Conservation (phyloP, 345 rosid species). For the Brassica cretica region DNA sequence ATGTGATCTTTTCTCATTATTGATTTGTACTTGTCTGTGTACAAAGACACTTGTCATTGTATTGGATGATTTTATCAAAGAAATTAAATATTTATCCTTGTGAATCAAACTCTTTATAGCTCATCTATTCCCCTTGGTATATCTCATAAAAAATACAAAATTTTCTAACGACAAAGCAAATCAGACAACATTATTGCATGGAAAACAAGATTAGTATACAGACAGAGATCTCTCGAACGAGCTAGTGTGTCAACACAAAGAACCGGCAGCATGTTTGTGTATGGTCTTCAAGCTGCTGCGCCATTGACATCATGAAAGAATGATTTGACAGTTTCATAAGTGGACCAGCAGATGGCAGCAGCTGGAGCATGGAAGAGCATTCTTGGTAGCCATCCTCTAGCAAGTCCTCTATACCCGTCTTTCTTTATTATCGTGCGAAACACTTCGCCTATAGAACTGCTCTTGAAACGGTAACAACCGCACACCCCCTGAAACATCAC, state of each 20-base stretch:
- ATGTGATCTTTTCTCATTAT: not conserved
- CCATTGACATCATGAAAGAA: not conserved
- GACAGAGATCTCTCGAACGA: not conserved
- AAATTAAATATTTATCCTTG: not conserved
- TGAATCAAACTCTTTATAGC: not conserved
- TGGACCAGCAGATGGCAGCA: not conserved
- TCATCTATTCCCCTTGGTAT: not conserved
- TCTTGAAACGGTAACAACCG: not conserved
- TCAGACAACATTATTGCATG: not conserved
- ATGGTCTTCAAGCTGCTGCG: not conserved
- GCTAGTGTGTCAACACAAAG: not conserved
- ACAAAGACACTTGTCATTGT: not conserved
- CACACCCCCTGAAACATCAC: not conserved
- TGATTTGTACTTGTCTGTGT: not conserved
- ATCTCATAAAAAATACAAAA: not conserved
- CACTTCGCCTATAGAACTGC: not conserved
- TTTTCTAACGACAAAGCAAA: not conserved
- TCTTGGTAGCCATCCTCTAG: constrained; percentile 2
- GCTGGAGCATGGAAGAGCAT: not conserved
- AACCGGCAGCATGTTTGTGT: not conserved
- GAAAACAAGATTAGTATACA: not conserved
- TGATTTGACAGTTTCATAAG: not conserved
- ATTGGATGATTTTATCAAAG: not conserved
- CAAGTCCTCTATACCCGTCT: constrained; percentile 2
- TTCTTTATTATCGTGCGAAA: not conserved